These are phyloP conservation scores for Arxiozyma heterogenica DNA, from an alignment of 1,139 yeast genomes.

Conservation along the genomic window DNA sequence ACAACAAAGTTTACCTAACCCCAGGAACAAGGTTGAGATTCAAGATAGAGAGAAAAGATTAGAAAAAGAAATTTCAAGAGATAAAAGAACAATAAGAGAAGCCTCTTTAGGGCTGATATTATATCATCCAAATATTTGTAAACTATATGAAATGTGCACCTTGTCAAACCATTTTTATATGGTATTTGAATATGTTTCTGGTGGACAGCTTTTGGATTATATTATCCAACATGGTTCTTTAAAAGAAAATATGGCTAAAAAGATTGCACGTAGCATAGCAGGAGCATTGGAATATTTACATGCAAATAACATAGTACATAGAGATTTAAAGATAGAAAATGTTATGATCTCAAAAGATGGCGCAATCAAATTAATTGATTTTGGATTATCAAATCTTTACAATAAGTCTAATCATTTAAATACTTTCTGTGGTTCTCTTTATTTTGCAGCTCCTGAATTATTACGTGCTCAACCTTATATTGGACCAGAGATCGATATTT, in stretches of 20 bases:
- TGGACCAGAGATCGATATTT: slow-evolving; percentile 95
- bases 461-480: slow-evolving; percentile 82
- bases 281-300: slow-evolving; percentile 91
- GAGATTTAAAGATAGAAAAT: slow-evolving; percentile 92
- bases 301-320: slow-evolving; percentile 84
- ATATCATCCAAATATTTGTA: slow-evolving; percentile 83
- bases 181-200: slow-evolving; percentile 91
- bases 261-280: slow-evolving; percentile 91
- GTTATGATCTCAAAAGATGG: slow-evolving; percentile 89
- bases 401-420: slow-evolving; percentile 62
- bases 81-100: slow-evolving; percentile 83
- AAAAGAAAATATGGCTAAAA: slow-evolving; percentile 83
- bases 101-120: slow-evolving; percentile 84
- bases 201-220: slow-evolving; percentile 95
- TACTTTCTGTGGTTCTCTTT: slow-evolving; percentile 92
- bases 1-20: slow-evolving; percentile 62
- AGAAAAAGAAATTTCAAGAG: slow-evolving; percentile 82
- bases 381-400: slow-evolving; percentile 83
- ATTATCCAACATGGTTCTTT: slow-evolving; percentile 92
- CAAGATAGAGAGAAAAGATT: slow-evolving; percentile 57
- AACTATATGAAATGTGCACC: slow-evolving; percentile 83
- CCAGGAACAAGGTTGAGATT: slow-evolving; percentile 33
- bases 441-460: slow-evolving; percentile 96
- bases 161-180: slow-evolving; percentile 94
- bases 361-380: slow-evolving; percentile 88